Conservation (phyloP, 192 early-diverging fungal genomes). For the Chytriomyces hyalinus region DNA sequence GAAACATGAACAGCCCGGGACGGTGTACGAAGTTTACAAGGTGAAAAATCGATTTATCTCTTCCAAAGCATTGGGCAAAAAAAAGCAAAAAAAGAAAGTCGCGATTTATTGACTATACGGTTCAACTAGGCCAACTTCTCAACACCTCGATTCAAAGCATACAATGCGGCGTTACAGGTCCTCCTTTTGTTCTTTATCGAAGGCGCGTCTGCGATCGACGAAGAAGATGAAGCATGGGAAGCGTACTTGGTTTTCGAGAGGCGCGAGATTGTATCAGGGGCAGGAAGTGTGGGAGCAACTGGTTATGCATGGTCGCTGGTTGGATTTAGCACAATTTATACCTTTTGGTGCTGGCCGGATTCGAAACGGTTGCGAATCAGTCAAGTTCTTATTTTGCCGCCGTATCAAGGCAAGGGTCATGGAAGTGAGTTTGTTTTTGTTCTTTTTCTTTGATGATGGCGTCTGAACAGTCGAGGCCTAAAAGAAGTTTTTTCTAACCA, state of each 20-base stretch:
- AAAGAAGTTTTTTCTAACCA: neutral
- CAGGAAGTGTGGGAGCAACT: slow-evolving; percentile 39
- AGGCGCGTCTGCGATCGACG: slow-evolving; percentile 85
- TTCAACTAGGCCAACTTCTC: slow-evolving; percentile 61
- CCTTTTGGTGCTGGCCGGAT: slow-evolving; percentile 85
- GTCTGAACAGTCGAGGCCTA: neutral
- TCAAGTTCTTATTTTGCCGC: slow-evolving; percentile 93
- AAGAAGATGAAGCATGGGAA: slow-evolving; percentile 83
- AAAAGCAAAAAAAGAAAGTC: too few relatives aligned
- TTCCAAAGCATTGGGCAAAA: too few relatives aligned
- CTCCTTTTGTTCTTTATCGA: slow-evolving; percentile 89
- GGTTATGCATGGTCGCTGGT: slow-evolving; percentile 70
- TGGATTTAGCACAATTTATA: slow-evolving; percentile 85
- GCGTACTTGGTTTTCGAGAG: slow-evolving; percentile 41
- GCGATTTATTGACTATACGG: too few relatives aligned
- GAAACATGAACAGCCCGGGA: slow-evolving; percentile 47
- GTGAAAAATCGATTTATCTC: slow-evolving; percentile 35
- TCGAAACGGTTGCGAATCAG: slow-evolving; percentile 82
- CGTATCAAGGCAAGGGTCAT: slow-evolving; percentile 83
- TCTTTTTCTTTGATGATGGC: too few relatives aligned
- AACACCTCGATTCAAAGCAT: slow-evolving; percentile 70
- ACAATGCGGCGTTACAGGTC: slow-evolving; percentile 78
- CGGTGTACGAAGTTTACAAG: slow-evolving; percentile 74
- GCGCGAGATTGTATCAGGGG: neutral
- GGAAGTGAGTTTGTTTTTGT: slow-evolving; percentile 61